A percentile compares a stretch with the other conserved stretches of the same genome.
phyloP scores from a whole-genome alignment of 2,329 filamentous ascomycete genomes.

The Ophiostoma perfectum region DNA sequence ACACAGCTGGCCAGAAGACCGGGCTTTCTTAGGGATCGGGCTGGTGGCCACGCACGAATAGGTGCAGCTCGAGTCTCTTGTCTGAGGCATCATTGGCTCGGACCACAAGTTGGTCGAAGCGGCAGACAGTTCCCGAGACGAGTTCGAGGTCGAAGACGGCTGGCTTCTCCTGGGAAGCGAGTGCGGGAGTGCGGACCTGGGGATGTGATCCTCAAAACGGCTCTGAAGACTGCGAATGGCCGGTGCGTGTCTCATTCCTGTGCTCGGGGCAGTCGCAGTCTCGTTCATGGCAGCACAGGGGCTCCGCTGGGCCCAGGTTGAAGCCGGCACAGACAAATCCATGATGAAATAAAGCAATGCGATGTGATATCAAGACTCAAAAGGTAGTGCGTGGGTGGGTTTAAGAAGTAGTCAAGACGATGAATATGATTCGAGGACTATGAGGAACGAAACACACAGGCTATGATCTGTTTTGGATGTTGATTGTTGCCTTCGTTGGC shows the following conservation, averaged over 20 bases:
- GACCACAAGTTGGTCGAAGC: conserved; percentile 6
- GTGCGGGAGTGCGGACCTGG: too few relatives aligned
- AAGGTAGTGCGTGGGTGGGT: not conserved
- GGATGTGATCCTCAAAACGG: not conserved
- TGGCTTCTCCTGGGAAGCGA: not conserved
- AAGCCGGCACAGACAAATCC: not conserved
- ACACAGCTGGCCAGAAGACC: not conserved
- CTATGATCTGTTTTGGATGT: not conserved
- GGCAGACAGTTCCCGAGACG: not conserved
- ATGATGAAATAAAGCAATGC: not conserved
- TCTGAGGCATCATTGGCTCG: not conserved
- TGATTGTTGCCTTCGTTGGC: not conserved
- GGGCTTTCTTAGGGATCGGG: not conserved
- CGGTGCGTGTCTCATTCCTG: too few relatives aligned
- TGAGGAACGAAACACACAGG: not conserved
- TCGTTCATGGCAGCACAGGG: not conserved
- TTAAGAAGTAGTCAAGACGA: not conserved
- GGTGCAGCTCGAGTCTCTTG: not conserved
- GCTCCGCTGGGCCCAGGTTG: not conserved
- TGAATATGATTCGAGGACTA: not conserved
- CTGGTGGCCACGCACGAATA: not conserved
- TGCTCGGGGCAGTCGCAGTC: not conserved
- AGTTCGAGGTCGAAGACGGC: conserved; percentile 10
- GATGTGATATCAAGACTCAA: not conserved
- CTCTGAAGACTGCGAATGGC: not conserved